A percentile compares a stretch with the other conserved stretches of the same genome.
Evolutionary conservation across 306 rosid species (phyloP).

Genomic region (Amphicarpaea edgeworthii): DNA sequence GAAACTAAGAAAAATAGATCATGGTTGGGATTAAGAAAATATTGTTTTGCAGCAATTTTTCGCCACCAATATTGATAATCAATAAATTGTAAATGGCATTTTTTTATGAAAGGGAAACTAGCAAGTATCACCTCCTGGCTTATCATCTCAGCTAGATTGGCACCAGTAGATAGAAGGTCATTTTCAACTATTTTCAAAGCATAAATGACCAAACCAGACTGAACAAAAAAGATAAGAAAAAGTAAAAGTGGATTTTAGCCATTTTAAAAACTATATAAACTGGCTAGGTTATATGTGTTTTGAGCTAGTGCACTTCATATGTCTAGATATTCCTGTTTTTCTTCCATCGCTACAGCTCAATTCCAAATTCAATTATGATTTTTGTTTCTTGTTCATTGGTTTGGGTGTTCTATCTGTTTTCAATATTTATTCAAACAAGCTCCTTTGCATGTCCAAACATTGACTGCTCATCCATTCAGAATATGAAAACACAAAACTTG

Average conservation of each 20-base stretch:
- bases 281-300: not conserved
- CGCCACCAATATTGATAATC: too few relatives aligned
- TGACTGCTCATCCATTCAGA: not conserved
- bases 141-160: too few relatives aligned
- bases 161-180: too few relatives aligned
- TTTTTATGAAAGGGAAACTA: too few relatives aligned
- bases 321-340: not conserved
- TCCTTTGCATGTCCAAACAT: not conserved
- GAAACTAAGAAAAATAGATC: not conserved
- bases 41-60: too few relatives aligned
- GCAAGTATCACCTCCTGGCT: too few relatives aligned
- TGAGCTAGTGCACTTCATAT: not conserved
- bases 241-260: too few relatives aligned
- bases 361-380: not conserved
- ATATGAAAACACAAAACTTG: conserved; percentile 6
- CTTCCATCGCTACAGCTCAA: not conserved
- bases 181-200: too few relatives aligned
- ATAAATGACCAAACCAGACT: too few relatives aligned
- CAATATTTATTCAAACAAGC: not conserved
- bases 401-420: not conserved
- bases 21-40: not conserved
- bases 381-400: not conserved
- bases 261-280: conserved; percentile 1
- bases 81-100: too few relatives aligned
- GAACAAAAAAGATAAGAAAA: too few relatives aligned